These are phyloP conservation scores for Penicillium riverlandense DNA, from an alignment of 495 filamentous ascomycete genomes.

Conservation along the genomic window DNA sequence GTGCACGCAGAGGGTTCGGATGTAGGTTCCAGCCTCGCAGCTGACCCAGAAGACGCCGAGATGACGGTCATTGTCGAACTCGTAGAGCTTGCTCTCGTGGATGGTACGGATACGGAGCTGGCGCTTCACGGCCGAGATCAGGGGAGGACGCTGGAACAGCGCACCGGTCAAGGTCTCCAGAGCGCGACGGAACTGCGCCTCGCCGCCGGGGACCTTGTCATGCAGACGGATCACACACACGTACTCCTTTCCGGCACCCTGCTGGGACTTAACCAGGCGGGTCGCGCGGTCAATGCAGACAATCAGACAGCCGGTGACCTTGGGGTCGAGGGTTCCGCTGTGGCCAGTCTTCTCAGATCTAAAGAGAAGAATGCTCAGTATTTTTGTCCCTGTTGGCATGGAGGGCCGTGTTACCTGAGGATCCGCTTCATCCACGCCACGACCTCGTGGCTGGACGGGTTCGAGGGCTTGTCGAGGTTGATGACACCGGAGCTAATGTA, in stretches of 20 bases:
- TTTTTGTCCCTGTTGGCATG: neutral
- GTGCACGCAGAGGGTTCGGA: constrained; percentile 96
- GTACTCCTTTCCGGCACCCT: constrained; percentile 90
- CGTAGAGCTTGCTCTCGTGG: constrained; percentile 87
- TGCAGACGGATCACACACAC: constrained; percentile 86
- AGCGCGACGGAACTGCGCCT: constrained; percentile 81
- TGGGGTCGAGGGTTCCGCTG: constrained; percentile 93
- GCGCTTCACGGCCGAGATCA: constrained; percentile 98
- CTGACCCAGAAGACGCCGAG: constrained; percentile 99
- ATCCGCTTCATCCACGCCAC: constrained; percentile 99
- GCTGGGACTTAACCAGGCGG: constrained; percentile 94
- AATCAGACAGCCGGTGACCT: constrained; percentile 90
- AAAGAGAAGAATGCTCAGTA: constrained; percentile 14
- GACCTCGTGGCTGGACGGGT: constrained; percentile 96
- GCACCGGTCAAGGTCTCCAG: constrained; percentile 93
- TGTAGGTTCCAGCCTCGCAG: constrained; percentile 97
- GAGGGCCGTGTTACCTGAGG: constrained; percentile 54
- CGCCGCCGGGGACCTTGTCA: constrained; percentile 83
- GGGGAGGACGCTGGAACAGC: constrained; percentile 91
- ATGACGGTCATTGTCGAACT: constrained; percentile 96
- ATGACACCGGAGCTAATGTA: constrained; percentile 96
- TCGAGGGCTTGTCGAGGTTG: constrained; percentile 96
- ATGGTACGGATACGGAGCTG: constrained; percentile 96
- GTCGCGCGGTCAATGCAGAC: constrained; percentile 95
- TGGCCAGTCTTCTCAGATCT: constrained; percentile 97